Percentiles rank a stretch among this genome's conserved stretches.
These are phyloP conservation scores for Solanum raphanifolium DNA, from an alignment of 257 asterid species.

Conservation along the genomic window DNA sequence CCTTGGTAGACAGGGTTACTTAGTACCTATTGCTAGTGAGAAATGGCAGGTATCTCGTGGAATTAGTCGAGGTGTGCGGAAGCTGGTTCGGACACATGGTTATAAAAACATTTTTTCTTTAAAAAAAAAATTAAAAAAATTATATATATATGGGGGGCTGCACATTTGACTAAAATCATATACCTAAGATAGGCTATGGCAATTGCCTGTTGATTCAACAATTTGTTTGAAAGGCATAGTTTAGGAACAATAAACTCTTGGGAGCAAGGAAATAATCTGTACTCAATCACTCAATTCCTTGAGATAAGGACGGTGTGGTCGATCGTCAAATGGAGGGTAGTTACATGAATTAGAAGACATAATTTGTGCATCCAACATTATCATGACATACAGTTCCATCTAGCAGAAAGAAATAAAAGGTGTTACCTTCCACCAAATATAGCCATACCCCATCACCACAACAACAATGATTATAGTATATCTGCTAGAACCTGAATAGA, in stretches of 20 bases:
- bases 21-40: not conserved
- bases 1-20: not conserved
- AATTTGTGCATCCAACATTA: not conserved
- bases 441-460: constrained; percentile 83
- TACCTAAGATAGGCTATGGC: not conserved
- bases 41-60: not conserved
- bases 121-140: no score
- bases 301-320: not conserved
- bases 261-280: not conserved
- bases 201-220: not conserved
- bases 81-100: not conserved
- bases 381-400: not conserved
- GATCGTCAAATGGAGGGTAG: not conserved
- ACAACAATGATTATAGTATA: constrained; percentile 56
- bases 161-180: not conserved
- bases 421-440: constrained; percentile 96
- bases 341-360: not conserved
- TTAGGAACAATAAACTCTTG: not conserved
- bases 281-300: not conserved
- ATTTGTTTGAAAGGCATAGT: not conserved
- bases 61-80: not conserved
- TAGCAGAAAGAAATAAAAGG: not conserved
- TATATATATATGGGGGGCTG: not conserved
- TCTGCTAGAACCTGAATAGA: constrained; percentile 59
- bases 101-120: not conserved